Percentiles rank a stretch among this genome's conserved stretches.
phyloP scores from a whole-genome alignment of 2,329 filamentous ascomycete genomes.

The Akanthomyces lecanii region DNA sequence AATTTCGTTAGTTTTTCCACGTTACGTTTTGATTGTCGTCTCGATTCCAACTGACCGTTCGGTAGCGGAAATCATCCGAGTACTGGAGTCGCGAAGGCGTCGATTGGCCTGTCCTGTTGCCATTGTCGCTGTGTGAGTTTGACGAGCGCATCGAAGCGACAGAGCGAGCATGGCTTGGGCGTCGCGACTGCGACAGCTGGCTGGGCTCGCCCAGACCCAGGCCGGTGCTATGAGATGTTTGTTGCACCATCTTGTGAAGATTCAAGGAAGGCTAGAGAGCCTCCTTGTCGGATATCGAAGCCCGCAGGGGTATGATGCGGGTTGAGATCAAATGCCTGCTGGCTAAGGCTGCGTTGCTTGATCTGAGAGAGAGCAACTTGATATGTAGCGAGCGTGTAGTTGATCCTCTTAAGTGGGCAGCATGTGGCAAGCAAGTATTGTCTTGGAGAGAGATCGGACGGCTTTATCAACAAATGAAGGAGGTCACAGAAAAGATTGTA shows the following conservation, averaged over 20 bases:
- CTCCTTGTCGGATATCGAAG: background rate
- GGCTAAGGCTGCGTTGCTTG: background rate
- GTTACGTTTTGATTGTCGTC: too few relatives aligned
- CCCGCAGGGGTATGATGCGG: background rate
- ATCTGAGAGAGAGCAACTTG: background rate
- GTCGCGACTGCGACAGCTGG: background rate
- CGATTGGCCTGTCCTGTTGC: background rate
- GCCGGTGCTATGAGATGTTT: background rate
- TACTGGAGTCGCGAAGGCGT: conserved; percentile 17
- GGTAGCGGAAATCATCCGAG: conserved; percentile 29
- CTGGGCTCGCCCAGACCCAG: background rate
- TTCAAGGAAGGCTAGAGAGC: background rate
- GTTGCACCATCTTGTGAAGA: background rate
- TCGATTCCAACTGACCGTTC: conserved; percentile 24
- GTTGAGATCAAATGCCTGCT: background rate
- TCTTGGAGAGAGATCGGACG: background rate
- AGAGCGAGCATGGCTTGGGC: background rate
- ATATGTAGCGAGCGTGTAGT: background rate
- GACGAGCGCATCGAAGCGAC: conserved; percentile 4
- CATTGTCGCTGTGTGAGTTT: background rate
- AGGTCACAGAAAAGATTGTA: too few relatives aligned
- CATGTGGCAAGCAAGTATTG: background rate
- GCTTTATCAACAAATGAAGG: background rate
- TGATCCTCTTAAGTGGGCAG: background rate
- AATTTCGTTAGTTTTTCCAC: background rate